Conservation (phyloP, 371 early-diverging fungal species). For the Mucor irregularis region DNA sequence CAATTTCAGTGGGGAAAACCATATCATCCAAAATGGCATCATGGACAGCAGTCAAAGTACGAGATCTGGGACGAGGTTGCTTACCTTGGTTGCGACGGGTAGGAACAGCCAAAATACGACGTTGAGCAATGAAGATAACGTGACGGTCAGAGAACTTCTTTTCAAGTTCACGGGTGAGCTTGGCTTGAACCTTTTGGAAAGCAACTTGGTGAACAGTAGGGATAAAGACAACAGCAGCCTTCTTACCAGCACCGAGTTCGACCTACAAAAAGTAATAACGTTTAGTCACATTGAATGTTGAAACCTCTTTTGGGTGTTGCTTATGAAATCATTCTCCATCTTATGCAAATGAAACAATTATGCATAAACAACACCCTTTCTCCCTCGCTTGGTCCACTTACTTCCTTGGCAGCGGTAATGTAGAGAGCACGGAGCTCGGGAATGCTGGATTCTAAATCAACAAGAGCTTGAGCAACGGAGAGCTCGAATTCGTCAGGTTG, state of each 20-base stretch:
- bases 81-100: constrained; percentile 83
- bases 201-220: constrained; percentile 92
- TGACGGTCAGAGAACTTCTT: constrained; percentile 99
- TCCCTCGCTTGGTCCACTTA: constrained; percentile 34
- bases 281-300: too few species aligned
- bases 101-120: constrained; percentile 94
- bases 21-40: constrained; percentile 95
- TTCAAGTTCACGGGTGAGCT: constrained; percentile 96
- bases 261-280: too few species aligned
- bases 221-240: constrained; percentile 95
- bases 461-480: constrained; percentile 93
- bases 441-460: constrained; percentile 93
- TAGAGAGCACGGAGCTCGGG: constrained; percentile 92
- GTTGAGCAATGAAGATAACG: constrained; percentile 93
- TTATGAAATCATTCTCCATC: not conserved
- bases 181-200: constrained; percentile 93
- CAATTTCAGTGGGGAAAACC: constrained; percentile 97
- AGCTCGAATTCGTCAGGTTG: constrained; percentile 88
- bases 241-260: constrained; percentile 91
- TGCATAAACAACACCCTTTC: not conserved
- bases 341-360: not conserved
- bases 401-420: constrained; percentile 95
- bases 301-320: too few species aligned
- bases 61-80: constrained; percentile 93
- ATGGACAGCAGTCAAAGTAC: constrained; percentile 96